Evolutionary conservation across 2,329 filamentous ascomycete genomes (phyloP).

Genomic region (Boeremia lycopersici): DNA sequence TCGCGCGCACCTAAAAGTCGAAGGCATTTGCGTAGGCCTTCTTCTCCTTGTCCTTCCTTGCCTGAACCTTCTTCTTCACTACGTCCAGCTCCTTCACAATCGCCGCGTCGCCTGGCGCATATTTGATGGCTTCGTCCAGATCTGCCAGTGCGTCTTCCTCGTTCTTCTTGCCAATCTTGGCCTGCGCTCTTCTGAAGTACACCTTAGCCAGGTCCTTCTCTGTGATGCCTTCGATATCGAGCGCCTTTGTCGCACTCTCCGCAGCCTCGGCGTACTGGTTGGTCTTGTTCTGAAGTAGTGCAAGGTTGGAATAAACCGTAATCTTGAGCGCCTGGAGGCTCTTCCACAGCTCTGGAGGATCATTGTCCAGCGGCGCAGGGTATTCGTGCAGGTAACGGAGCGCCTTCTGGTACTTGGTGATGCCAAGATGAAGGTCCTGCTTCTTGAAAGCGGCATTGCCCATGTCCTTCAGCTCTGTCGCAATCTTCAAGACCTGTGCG

Average conservation of each 20-base stretch:
- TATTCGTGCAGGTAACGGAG: conserved; percentile 88
- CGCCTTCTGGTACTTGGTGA: conserved; percentile 95
- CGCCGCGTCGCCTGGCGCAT: conserved; percentile 71
- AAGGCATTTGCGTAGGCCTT: conserved; percentile 94
- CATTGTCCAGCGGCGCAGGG: conserved; percentile 70
- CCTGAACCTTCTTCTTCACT: conserved; percentile 78
- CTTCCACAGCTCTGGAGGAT: conserved; percentile 69
- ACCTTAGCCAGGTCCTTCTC: conserved; percentile 89
- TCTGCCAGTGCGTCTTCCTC: conserved; percentile 72
- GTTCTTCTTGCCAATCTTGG: conserved; percentile 77
- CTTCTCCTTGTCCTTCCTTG: conserved; percentile 84
- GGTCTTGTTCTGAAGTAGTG: conserved; percentile 84
- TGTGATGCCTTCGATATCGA: conserved; percentile 66
- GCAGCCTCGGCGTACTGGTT: conserved; percentile 72
- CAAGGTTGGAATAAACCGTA: conserved; percentile 85
- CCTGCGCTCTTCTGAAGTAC: conserved; percentile 79
- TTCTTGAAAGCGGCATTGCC: conserved; percentile 93
- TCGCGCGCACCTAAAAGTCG: conserved; percentile 33
- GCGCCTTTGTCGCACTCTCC: conserved; percentile 72
- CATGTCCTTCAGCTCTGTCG: conserved; percentile 83
- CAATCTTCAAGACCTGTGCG: conserved; percentile 75
- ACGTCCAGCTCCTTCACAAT: conserved; percentile 75
- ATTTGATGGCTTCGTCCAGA: conserved; percentile 52
- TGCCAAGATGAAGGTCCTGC: conserved; percentile 69
- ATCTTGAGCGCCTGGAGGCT: conserved; percentile 78